Base-by-base conservation (phyloP, 768 basidiomycete genomes). In the Mycena galericulata region DNA sequence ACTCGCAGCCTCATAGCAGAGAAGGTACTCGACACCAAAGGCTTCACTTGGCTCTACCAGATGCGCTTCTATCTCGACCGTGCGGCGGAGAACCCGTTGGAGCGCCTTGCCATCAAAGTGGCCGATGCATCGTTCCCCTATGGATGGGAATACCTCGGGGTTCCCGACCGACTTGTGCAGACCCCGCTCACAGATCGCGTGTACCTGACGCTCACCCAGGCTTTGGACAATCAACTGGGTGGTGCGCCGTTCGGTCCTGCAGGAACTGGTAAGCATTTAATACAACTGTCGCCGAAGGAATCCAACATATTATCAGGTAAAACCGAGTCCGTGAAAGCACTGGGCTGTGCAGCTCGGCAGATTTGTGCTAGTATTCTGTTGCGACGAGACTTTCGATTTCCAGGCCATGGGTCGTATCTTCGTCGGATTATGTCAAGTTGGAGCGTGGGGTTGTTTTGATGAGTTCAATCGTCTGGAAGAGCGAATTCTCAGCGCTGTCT, bases 341-440 rank as follows among this genome's bases (percentile, higher is more conserved):
- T 99, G 24, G 98, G 98, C n/a, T 55, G 95, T 98, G 2, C 97
- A 98, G 74, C 89, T 99, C 7, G 98, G 98, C 43, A 91, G 98
- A 40, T 99, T 99, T 75, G 98, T 99, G n/a, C 86, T 99, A 53
- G 98, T 99, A n/a, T 99, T 99, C 83, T 99, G 98, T 78, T 99
- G 98, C 76, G 98, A 99, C 79, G 98, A 99, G 79, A 98, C 95
- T 0, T 99, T 99, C 80, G 98, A 99, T 80, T 99, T 99, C 86
- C 97, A 99, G 78, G 98, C 98, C 1, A 99, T 99, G 98, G 98
- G 98, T 70, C 94, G 98, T 70, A 99, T 99, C 73, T 99, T 99
- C 77, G 91, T 99, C 74, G 98, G 98, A 57, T 88, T 99, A 17
- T 99, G 98, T 81, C 97, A 98, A 85, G 98, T 99, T 38, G 98